These are phyloP conservation scores for Zygnema cylindricum DNA, from an alignment of 139 green algal genomes.

Conservation along the genomic window DNA sequence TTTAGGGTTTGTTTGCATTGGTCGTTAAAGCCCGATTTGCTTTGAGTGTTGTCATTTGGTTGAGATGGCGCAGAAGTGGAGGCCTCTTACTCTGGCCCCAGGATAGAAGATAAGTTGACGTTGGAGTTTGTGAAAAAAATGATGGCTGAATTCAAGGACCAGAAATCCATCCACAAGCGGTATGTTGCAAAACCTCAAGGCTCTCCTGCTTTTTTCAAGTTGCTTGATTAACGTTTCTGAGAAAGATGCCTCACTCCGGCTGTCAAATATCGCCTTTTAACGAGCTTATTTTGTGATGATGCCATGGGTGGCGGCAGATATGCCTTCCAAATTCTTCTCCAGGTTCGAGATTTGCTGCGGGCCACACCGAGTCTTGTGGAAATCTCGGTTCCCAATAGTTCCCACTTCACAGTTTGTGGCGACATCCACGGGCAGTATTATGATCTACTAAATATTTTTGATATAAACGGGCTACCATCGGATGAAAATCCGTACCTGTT, in stretches of 20 bases:
- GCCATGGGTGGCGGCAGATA: slow-evolving; percentile 48
- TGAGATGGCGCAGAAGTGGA: slow-evolving; percentile 73
- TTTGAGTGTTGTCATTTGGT: not conserved
- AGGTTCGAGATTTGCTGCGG: slow-evolving; percentile 67
- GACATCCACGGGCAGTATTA: slow-evolving; percentile 72
- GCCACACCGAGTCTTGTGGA: slow-evolving; percentile 80
- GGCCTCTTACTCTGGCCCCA: slow-evolving; percentile 82
- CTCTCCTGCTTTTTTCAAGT: no score
- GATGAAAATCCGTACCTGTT: slow-evolving; percentile 96
- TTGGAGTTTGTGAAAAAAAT: slow-evolving; percentile 88
- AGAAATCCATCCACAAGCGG: slow-evolving; percentile 81
- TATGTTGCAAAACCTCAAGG: no score
- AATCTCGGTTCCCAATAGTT: slow-evolving; percentile 67
- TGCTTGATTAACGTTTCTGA: not conserved
- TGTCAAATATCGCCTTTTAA: not conserved
- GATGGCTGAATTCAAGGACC: slow-evolving; percentile 87
- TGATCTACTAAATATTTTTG: slow-evolving; percentile 95
- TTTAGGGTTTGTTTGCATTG: not conserved
- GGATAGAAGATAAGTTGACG: slow-evolving; percentile 82
- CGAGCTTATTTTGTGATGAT: not conserved
- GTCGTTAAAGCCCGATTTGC: not conserved
- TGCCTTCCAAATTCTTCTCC: slow-evolving; percentile 75
- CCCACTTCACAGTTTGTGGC: slow-evolving; percentile 87
- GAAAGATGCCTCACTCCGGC: not conserved
- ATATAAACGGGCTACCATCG: slow-evolving; percentile 88